Evolutionary conservation across 2,329 filamentous ascomycete genomes (phyloP), one percentile per base, ranked within the genome.

Genomic region (Diaporthe longicolla): DNA sequence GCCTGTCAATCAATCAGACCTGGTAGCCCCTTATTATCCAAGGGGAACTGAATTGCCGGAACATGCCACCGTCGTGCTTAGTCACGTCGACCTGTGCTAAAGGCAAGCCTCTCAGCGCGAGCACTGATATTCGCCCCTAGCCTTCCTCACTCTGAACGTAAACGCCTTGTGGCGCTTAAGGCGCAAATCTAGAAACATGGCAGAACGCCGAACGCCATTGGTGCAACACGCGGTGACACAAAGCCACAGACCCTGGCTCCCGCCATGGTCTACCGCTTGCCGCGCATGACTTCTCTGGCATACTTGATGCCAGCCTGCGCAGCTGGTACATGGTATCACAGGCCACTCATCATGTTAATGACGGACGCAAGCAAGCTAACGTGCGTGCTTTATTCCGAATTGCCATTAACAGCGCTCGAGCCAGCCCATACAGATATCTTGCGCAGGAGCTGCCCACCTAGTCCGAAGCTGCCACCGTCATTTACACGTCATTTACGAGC

Each of bases 141-240:
- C 40, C 45, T 43, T 7, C 26, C 6, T 35, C 43, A 21, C 21
- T 52, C 55, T 35, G 32, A 15, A 70, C 72, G 35, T 69, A 55
- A 54, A 63, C 43, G 58, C 43, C 43, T 43, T 19, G 70, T 68
- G 59, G 72, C 72, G 72, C 72, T 73, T 73, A 71, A 45, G 72
- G 72, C 72, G 68, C 72, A 70, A 71, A 58, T 71, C 29, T 58
- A 73, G 68, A 70, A 70, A 70, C 72, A 63, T 54, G 57, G 26
- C 70, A 72, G 40, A 26, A 72, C 50, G 70, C 48, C 57, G 24
- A 37, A 59, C 72, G 72, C 45, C 69, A 63, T 40, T 50, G 26
- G 57, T 61, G 68, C 57, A 26, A 63, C 63, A 66, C 52, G 45
- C 45, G 45, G 63, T 66, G 69, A 63, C 69, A 65, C 58, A 72